Evolutionary conservation across 2,329 filamentous ascomycete species (phyloP), one percentile per base, ranked within the genome.

Genomic region (Grosmannia clavigera): DNA sequence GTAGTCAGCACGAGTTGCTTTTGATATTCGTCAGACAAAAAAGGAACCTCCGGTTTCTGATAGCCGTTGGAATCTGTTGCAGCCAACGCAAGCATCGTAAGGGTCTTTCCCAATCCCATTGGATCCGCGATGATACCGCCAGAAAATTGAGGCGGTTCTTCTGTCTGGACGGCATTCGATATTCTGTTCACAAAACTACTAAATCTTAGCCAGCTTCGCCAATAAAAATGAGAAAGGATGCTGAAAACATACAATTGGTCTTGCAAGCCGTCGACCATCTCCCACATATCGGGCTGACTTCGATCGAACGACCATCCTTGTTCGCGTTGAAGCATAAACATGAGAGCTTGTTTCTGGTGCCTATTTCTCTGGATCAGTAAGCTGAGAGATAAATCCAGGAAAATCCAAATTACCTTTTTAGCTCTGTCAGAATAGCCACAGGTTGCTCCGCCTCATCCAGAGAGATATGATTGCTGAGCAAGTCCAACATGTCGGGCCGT

Each of bases 91-190:
- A 78, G 73, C 71, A 77, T 76, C 0, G 71, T 71, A 0, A 77
- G 61, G 0, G 75, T 76, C 58, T 78, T 78, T 0, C 76, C 76
- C 0, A 78, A 65, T 0, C 76, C 76, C 76, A 78, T 78, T 0
- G 71, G 68, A 60, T 78, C 76, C 1, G 75, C 75, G 27, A 78
- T 66, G n/a, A 78, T 73, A 1, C 76, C 76, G 0, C 76, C 76
- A 11, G 66, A 67, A n/a, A 75, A 76, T 0, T 66, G 46, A 2
- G 66, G 61, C 0, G 75, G 75, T 0, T 67, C 64, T 4, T 75
- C 67, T 0, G 1, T 0, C 50, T 74, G 70, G 11, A 51, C 50
- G 0, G 61, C 52, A 0, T 66, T 62, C 1, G 71, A 71, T 0
- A 75, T 62, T 2, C 64, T 63, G 54, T 77, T 76, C 0, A 71